A percentile compares a stretch with the other conserved stretches of the same genome.
phyloP scores from a whole-genome alignment of 2,329 filamentous ascomycete species.

The Hymenoscyphus scutula region DNA sequence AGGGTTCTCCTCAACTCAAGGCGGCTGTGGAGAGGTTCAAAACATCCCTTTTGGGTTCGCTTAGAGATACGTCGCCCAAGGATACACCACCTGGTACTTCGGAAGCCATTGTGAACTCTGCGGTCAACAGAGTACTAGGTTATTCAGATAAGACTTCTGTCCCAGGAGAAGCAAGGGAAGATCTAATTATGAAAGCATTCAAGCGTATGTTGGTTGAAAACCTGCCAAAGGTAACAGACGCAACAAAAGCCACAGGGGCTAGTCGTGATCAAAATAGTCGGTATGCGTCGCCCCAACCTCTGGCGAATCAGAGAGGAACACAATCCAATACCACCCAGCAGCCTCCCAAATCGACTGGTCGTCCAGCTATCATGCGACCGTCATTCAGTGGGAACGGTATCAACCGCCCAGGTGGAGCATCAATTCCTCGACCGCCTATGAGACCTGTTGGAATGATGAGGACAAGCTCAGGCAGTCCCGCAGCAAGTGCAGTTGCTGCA shows the following conservation, averaged over 20 bases:
- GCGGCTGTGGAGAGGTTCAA: constrained; percentile 31
- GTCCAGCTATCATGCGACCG: constrained; percentile 30
- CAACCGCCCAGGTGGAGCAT: constrained; percentile 14
- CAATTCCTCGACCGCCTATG: constrained; percentile 34
- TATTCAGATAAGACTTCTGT: constrained; percentile 25
- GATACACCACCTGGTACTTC: constrained; percentile 23
- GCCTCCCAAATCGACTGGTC: constrained; percentile 20
- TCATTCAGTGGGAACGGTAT: constrained; percentile 29
- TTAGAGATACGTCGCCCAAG: constrained; percentile 4
- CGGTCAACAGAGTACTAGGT: constrained; percentile 34
- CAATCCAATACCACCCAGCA: constrained; percentile 22
- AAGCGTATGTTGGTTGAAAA: constrained; percentile 26
- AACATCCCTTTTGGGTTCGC: constrained; percentile 17
- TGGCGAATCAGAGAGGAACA: constrained; percentile 24
- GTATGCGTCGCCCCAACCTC: constrained; percentile 20
- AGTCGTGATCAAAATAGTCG: constrained; percentile 13
- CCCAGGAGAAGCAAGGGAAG: constrained; percentile 24
- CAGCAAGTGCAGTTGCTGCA: constrained; percentile 26
- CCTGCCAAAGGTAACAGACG: constrained; percentile 23
- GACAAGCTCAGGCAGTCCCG: constrained; percentile 27
- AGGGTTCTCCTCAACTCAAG: constrained; percentile 6
- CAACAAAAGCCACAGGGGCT: constrained; percentile 11
- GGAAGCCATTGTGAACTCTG: constrained; percentile 33
- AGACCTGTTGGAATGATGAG: constrained; percentile 27
- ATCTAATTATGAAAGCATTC: constrained; percentile 31